Conservation (phyloP, 2,329 filamentous ascomycete species). For the Ceratocystis variospora region DNA sequence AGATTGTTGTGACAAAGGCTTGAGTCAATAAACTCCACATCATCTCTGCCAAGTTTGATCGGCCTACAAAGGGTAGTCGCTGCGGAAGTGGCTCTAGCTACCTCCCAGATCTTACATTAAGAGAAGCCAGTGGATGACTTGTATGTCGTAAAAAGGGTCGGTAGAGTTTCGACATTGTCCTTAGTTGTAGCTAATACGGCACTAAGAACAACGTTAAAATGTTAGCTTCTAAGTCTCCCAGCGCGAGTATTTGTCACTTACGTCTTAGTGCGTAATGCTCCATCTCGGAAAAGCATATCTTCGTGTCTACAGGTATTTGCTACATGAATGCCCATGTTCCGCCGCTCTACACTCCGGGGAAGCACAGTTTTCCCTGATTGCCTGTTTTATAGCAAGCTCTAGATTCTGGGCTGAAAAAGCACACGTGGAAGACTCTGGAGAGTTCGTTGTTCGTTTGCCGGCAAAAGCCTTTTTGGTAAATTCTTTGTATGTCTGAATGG, state of each 20-base stretch:
- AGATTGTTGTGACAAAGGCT: conserved; percentile 26
- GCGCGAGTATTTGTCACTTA: background rate
- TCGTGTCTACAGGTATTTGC: background rate
- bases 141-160: conserved; percentile 24
- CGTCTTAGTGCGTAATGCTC: background rate
- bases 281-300: background rate
- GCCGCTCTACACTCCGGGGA: background rate
- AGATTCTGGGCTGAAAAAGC: background rate
- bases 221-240: background rate
- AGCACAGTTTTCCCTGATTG: background rate
- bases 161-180: conserved; percentile 15
- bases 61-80: conserved; percentile 25
- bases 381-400: background rate
- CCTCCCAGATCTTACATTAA: conserved; percentile 24
- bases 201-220: background rate
- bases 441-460: background rate
- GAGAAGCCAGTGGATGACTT: conserved; percentile 20
- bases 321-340: background rate
- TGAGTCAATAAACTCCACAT: conserved; percentile 25
- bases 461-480: background rate
- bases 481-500: background rate
- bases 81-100: conserved; percentile 24
- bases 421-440: no score
- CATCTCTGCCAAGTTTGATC: conserved; percentile 23
- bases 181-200: background rate